Conservation (phyloP, 495 filamentous ascomycete species). For the Neurospora discreta region DNA sequence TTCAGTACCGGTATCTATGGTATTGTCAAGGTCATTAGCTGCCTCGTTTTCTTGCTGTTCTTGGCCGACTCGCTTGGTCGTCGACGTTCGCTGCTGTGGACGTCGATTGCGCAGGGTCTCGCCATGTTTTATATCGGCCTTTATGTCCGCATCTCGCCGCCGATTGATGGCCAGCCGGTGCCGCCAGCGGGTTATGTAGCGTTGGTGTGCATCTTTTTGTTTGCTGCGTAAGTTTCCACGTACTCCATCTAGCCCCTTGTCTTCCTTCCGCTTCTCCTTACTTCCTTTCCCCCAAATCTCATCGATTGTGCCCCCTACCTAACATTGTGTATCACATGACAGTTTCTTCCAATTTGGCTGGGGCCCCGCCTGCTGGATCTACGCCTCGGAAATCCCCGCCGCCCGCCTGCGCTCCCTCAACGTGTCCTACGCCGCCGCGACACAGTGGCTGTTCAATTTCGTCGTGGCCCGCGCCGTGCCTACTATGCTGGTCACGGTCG, state of each 20-base stretch:
- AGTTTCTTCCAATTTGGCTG: constrained; percentile 68
- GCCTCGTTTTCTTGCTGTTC: constrained; percentile 38
- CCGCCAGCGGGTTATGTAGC: constrained; percentile 48
- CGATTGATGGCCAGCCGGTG: constrained; percentile 32
- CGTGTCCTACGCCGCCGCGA: constrained; percentile 57
- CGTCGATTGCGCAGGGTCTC: constrained; percentile 56
- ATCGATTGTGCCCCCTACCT: background rate
- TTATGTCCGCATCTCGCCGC: constrained; percentile 63
- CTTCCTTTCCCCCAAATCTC: background rate
- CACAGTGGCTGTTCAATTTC: constrained; percentile 63
- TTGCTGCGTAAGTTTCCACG: constrained; percentile 38
- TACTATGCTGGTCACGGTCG: constrained; percentile 54
- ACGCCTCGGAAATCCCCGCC: constrained; percentile 63
- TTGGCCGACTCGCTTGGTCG: constrained; percentile 54
- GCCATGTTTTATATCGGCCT: constrained; percentile 72
- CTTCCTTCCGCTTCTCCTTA: background rate
- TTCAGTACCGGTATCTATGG: constrained; percentile 43
- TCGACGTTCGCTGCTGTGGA: constrained; percentile 60
- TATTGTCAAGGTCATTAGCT: constrained; percentile 34
- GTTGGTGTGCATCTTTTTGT: constrained; percentile 60
- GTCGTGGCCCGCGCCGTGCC: constrained; percentile 54
- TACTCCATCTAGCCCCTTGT: too few relatives aligned
- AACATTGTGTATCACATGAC: background rate
- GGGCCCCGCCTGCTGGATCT: constrained; percentile 73
- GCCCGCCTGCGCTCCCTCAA: constrained; percentile 60